Evolutionary conservation across 345 rosid species (phyloP).

Genomic region (Noccaea bulbosa): DNA sequence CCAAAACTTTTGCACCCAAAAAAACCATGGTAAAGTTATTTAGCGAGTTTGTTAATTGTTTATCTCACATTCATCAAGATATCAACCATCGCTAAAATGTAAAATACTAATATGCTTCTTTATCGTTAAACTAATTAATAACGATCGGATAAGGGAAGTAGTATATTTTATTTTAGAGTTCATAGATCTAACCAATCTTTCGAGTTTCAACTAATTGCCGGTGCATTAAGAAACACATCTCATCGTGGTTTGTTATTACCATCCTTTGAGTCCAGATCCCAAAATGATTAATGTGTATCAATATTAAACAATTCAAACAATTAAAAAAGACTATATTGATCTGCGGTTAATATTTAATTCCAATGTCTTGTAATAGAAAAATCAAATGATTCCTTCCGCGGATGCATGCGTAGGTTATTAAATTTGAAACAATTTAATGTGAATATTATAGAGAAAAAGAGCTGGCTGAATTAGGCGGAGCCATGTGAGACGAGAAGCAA

Average conservation of each 20-base stretch:
- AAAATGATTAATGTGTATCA: slow-evolving; percentile 25
- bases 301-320: slow-evolving; percentile 13
- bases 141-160: slow-evolving; percentile 19
- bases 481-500: slow-evolving; percentile 45
- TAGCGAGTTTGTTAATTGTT: neutral
- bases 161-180: slow-evolving; percentile 17
- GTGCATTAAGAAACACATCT: slow-evolving; percentile 42
- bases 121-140: neutral
- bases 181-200: slow-evolving; percentile 36
- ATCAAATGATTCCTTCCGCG: slow-evolving; percentile 41
- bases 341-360: slow-evolving; percentile 29
- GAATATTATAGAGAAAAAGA: slow-evolving; percentile 27
- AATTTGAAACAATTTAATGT: slow-evolving; percentile 9
- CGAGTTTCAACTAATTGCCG: slow-evolving; percentile 36
- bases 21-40: no score
- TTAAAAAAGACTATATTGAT: slow-evolving; percentile 12
- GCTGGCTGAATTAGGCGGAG: slow-evolving; percentile 46
- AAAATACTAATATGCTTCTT: neutral
- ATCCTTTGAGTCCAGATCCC: slow-evolving; percentile 40
- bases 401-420: slow-evolving; percentile 46
- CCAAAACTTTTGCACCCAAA: neutral
- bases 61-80: neutral
- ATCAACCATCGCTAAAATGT: neutral
- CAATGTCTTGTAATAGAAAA: slow-evolving; percentile 25
- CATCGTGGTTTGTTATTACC: slow-evolving; percentile 34